phyloP scores from a whole-genome alignment of 176 grass and related monocot species.

The Eleusine coracana region DNA sequence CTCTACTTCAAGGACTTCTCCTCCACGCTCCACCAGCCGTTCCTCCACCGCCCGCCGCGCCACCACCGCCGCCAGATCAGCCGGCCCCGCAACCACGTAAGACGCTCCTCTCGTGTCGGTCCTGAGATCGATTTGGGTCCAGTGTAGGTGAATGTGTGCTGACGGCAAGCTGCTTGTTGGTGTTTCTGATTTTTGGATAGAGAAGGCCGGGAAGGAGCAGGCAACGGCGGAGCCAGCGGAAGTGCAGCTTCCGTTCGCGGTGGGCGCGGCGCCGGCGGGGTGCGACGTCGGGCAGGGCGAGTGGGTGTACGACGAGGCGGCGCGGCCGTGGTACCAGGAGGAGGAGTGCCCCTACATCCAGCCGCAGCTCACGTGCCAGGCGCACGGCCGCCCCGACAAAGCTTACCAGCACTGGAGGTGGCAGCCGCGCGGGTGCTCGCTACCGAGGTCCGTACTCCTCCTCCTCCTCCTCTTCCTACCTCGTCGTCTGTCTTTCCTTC shows the following conservation, averaged over 20 bases:
- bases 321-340: slow-evolving; percentile 70
- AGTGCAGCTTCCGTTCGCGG: slow-evolving; percentile 55
- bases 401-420: slow-evolving; percentile 85
- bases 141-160: no score
- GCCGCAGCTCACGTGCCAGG: slow-evolving; percentile 83
- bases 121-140: neutral
- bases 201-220: neutral
- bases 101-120: no score
- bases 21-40: slow-evolving; percentile 61
- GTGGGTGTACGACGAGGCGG: slow-evolving; percentile 83
- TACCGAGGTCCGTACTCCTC: slow-evolving; percentile 57
- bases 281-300: slow-evolving; percentile 67
- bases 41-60: slow-evolving; percentile 45
- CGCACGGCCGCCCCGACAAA: slow-evolving; percentile 76
- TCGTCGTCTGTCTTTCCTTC: neutral
- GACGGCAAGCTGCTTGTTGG: no score
- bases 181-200: no score
- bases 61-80: slow-evolving; percentile 11
- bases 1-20: slow-evolving; percentile 87
- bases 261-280: slow-evolving; percentile 44
- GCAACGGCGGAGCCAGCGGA: neutral
- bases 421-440: slow-evolving; percentile 76
- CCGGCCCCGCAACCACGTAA: slow-evolving; percentile 20
- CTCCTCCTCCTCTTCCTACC: slow-evolving; percentile 15
- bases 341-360: slow-evolving; percentile 90